Evolutionary conservation across 1,284 basidiomycete genomes (phyloP), one percentile per base, ranked within the genome.

Genomic region (Golubevia sp.): DNA sequence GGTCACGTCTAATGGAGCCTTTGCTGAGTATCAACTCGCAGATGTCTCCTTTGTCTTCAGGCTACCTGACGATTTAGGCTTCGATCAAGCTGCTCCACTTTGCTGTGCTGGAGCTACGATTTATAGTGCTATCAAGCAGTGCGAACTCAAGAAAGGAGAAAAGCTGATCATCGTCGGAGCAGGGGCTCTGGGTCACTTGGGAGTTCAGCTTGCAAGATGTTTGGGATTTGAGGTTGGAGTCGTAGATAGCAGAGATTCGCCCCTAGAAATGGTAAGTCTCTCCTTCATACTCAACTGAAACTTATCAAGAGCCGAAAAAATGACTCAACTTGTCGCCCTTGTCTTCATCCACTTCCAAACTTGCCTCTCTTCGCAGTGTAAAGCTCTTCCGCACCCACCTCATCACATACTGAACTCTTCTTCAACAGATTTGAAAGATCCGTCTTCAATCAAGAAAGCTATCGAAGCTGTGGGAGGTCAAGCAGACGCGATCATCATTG

Each of bases 101-200:
- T 54, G 61, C 25, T 64, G 63, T 55, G 63, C 63, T n/a, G 63
- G 63, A n/a, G 48, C 52, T 6, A 64, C 63, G 27, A 59, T 64
- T 51, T 63, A 20, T 44, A n/a, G 60, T 23, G 63, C 62, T 34
- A 64, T 64, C 52, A 25, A 48, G 20, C 49, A 15, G 18, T 63
- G 61, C 26, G 20, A 64, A 1, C 25, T 64, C 2, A 18, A 62
- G 30, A 24, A 23, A 21, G 62, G 62, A 11, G 44, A 64, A 56
- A 38, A n/a, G 3, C 15, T 64, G 13, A 26, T 23, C 7, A 64
- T 64, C 27, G 50, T 65, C 26, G 62, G 62, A 20, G 59, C 59
- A 18, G 62, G 62, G 15, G 58, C 62, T 21, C 44, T 64, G 13
- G 63, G 63, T 13, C 60, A 62, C 25, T 21, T 62, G 27, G 60